Evolutionary conservation across 352 stramenopile species (phyloP), one percentile per base, ranked within the genome.

Genomic region (Phytophthora pisi): DNA sequence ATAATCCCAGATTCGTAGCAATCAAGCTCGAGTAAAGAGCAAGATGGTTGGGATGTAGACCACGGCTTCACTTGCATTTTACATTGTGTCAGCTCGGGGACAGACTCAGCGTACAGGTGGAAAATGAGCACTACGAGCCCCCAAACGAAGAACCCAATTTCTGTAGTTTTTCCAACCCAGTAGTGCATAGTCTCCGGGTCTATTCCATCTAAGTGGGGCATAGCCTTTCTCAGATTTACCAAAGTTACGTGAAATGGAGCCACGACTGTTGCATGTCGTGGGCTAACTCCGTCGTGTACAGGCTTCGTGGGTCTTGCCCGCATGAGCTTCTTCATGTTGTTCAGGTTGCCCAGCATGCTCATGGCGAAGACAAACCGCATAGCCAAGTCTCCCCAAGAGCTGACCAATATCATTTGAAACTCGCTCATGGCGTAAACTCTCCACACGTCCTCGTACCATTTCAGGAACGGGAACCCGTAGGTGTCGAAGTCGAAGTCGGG

Each of bases 11-110:
- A 50, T 15, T 50, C 43, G 18, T 50, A 50, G n/a, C 43, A 50
- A 5, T 50, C n/a, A 9, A 50, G 18, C 43, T 50, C 43, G 18
- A 90, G 42, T 16, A 84, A 74, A 9, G 68, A 74, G 18, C 81
- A 90, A 1, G 71, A 69, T 5, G 75, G 57, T 10, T 74, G 59
- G 10, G 52, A 42, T 0, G 63, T 66, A 15, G 59, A 60, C 77
- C 81, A 90, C 1, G 81, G 73, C 8, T 69, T 69, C 0, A 81
- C 57, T 36, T 83, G 77, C 51, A 86, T 64, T 1, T 36, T 58
- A 11, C 75, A 85, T 30, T 78, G 47, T 2, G 34, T 9, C 0
- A 73, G 49, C 1, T 68, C 36, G 0, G 63, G 0, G 11, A 72
- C 64, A 0, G 28, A 54, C 15, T 51, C 45, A 15, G 58, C 67